Conservation (phyloP, 1,139 yeast genomes). For the Casaregolazyma lundiana region DNA sequence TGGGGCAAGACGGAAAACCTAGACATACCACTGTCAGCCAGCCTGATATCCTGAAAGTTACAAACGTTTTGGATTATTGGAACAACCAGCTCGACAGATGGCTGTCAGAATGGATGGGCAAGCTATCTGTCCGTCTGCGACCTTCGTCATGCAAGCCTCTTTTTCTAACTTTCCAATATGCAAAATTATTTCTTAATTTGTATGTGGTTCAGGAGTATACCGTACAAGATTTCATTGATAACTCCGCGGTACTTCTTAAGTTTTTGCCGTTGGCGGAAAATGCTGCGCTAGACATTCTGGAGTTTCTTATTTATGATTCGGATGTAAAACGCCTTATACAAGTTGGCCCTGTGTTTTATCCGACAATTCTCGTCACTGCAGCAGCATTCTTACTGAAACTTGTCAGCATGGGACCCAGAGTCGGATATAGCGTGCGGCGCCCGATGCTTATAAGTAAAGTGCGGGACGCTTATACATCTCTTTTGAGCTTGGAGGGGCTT, state of each 20-base stretch:
- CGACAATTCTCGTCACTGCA: slow-evolving; percentile 27
- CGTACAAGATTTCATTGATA: slow-evolving; percentile 10
- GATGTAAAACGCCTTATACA: slow-evolving; percentile 24
- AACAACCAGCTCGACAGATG: slow-evolving; percentile 26
- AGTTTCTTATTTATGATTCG: slow-evolving; percentile 23
- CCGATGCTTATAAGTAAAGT: slow-evolving; percentile 14
- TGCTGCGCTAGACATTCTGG: slow-evolving; percentile 24
- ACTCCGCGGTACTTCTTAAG: slow-evolving; percentile 10
- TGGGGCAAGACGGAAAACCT: background rate
- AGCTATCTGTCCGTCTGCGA: slow-evolving; percentile 21
- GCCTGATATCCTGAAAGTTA: slow-evolving; percentile 1
- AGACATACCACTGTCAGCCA: background rate
- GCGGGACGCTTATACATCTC: slow-evolving; percentile 15
- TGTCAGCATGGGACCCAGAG: slow-evolving; percentile 17
- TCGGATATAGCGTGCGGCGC: slow-evolving; percentile 16
- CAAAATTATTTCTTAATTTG: slow-evolving; percentile 23
- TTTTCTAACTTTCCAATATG: slow-evolving; percentile 25
- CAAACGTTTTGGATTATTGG: slow-evolving; percentile 21
- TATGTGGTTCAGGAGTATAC: slow-evolving; percentile 16
- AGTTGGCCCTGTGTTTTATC: slow-evolving; percentile 26
- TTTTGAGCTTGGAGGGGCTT: slow-evolving; percentile 17
- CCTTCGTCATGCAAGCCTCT: slow-evolving; percentile 27
- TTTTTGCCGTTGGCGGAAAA: slow-evolving; percentile 22
- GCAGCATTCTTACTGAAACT: slow-evolving; percentile 24
- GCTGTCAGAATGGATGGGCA: slow-evolving; percentile 27